Evolutionary conservation across 345 rosid genomes (phyloP), one percentile per base, ranked within the genome.

Genomic region (Mangifera indica): DNA sequence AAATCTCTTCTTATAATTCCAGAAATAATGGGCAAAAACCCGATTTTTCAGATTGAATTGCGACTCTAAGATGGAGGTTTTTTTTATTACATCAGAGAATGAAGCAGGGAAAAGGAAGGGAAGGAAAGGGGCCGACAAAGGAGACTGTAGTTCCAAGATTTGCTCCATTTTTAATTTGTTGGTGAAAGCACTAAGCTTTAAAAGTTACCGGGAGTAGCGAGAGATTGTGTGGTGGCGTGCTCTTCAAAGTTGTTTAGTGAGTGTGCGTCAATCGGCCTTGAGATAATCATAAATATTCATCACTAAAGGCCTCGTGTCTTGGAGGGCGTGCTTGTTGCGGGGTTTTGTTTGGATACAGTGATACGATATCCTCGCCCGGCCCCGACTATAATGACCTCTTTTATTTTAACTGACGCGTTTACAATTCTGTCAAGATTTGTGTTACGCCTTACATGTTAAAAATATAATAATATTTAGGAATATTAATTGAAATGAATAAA

Each of bases 71-170:
- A 18, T 49, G 6, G 53, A 18, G 53, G 32, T 1, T 29, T 49
- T 49, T 49, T 49, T 49, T 3, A 49, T 3, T 49, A 49, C 18
- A 49, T 49, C 0, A 25, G 34, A 8, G 46, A 5, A 18, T 34
- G 48, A 59, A 21, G 18, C 3, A 18, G 15, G 60, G 44, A 15
- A 49, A 60, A 13, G 8, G 4, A 34, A 60, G 7, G n/a, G 49
- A 25, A 51, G 2, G 14, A 37, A 74, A 70, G 42, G 46, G 70
- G 68, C 81, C 75, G 80, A 78, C 84, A 81, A 66, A 81, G 66
- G 72, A 71, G 80, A 72, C 73, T 78, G 66, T 62, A 78, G 71
- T 78, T 78, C 67, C 80, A 48, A 78, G 78, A 72, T 69, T 60
- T 60, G 53, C 72, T 59, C 61, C 60, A 24, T 52, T 61, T 45